Conservation (phyloP, 1,284 basidiomycete genomes). For the Ustilago esculenta region DNA sequence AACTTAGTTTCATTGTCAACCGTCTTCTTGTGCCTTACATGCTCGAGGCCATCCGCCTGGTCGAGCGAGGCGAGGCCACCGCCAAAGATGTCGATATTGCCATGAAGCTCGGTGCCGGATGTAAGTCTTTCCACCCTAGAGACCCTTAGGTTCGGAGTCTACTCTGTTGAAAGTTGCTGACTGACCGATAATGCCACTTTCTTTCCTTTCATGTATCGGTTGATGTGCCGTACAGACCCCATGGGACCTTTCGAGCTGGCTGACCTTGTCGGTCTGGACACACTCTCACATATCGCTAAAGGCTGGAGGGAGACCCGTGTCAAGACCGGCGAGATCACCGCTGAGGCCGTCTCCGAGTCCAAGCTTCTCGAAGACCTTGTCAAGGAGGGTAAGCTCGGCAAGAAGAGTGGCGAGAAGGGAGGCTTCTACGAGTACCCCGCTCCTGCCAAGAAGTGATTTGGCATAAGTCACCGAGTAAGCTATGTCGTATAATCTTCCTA, state of each 20-base stretch:
- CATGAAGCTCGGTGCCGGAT: slow-evolving; percentile 73
- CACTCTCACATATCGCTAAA: slow-evolving; percentile 69
- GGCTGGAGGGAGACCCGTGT: slow-evolving; percentile 72
- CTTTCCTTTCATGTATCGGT: no score
- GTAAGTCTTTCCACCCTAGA: no score
- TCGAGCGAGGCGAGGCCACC: slow-evolving; percentile 73
- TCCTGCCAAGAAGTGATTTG: slow-evolving; percentile 44
- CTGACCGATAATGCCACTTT: no score
- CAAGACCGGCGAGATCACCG: slow-evolving; percentile 67
- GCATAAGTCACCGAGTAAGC: no score
- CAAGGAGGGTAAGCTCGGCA: slow-evolving; percentile 71
- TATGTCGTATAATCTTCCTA: no score
- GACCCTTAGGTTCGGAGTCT: no score
- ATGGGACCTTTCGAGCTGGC: slow-evolving; percentile 72
- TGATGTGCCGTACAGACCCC: no score
- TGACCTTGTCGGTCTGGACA: slow-evolving; percentile 72
- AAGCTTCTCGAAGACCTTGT: slow-evolving; percentile 70
- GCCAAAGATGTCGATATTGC: slow-evolving; percentile 73
- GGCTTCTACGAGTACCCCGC: slow-evolving; percentile 69
- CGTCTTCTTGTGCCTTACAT: slow-evolving; percentile 71
- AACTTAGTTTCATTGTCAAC: slow-evolving; percentile 72
- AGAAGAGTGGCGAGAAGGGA: slow-evolving; percentile 70
- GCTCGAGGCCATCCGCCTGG: slow-evolving; percentile 72
- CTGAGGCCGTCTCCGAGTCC: slow-evolving; percentile 70
- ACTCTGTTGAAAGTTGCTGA: no score